These are phyloP conservation scores for Acanthamoeba polyphaga DNA, from an alignment of 208 protist genomes.

Conservation along the genomic window DNA sequence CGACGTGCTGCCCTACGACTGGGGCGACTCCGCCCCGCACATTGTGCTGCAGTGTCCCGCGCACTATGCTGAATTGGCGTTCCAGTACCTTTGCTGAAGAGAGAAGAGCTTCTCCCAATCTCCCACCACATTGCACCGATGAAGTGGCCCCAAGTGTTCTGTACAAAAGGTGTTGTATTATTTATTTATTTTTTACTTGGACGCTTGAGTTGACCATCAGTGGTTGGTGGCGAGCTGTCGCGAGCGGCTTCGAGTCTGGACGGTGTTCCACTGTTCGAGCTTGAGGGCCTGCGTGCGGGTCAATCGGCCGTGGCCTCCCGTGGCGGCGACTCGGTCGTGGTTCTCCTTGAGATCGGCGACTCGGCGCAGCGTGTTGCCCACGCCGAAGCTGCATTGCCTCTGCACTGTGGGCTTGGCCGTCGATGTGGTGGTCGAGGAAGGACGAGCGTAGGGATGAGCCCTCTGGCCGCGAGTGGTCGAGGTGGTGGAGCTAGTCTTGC, in stretches of 20 bases:
- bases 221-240: background rate
- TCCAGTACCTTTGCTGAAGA: no score
- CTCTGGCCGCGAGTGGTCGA: background rate
- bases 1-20: background rate
- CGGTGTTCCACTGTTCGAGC: constrained; percentile 31
- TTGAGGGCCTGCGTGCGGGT: constrained; percentile 34
- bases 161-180: no score
- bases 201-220: no score
- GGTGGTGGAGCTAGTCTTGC: background rate
- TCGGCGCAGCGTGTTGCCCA: background rate
- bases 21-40: background rate
- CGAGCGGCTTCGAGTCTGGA: constrained; percentile 22
- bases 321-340: background rate
- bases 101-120: no score
- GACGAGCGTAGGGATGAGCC: background rate
- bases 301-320: background rate
- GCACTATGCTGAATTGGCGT: background rate
- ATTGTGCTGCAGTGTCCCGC: background rate
- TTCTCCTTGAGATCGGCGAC: constrained; percentile 42
- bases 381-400: constrained; percentile 20
- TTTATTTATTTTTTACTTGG: no score
- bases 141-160: no score
- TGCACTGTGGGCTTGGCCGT: background rate
- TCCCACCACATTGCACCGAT: no score
- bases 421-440: background rate